Percentiles rank a stretch among this genome's conserved stretches.
Conservation (phyloP, 495 filamentous ascomycete species). For the Penicillium canariense region DNA sequence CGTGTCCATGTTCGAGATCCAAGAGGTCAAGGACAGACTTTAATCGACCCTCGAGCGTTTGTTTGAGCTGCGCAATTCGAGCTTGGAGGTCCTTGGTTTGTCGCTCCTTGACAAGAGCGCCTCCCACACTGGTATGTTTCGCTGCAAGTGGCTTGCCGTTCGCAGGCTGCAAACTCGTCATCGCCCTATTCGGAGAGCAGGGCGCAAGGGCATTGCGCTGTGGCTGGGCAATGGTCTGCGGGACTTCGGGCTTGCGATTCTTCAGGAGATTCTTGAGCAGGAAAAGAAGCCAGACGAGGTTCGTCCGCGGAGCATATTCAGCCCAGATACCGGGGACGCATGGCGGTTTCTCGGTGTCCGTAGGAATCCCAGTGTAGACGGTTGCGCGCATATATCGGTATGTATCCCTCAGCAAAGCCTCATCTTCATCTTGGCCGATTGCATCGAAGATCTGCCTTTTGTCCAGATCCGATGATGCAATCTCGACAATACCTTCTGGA, state of each 20-base stretch:
- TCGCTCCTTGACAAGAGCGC: slow-evolving; percentile 5
- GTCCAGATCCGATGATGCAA: slow-evolving; percentile 47
- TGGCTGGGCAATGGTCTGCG: slow-evolving; percentile 1
- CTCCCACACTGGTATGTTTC: slow-evolving; percentile 1
- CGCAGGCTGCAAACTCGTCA: slow-evolving; percentile 8
- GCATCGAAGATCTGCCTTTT: slow-evolving; percentile 48
- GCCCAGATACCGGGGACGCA: slow-evolving; percentile 44
- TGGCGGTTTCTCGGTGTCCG: slow-evolving; percentile 28
- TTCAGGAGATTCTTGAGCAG: slow-evolving; percentile 47
- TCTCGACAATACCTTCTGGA: slow-evolving; percentile 25
- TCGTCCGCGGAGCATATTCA: slow-evolving; percentile 47
- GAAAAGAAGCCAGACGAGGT: slow-evolving; percentile 52
- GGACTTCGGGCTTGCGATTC: slow-evolving; percentile 31
- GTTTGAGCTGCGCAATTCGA: slow-evolving; percentile 25
- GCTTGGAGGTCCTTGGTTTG: slow-evolving; percentile 14
- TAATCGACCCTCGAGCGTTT: slow-evolving; percentile 35
- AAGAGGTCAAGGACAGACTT: slow-evolving; percentile 34
- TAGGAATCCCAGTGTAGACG: slow-evolving; percentile 37
- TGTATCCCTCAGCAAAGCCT: slow-evolving; percentile 40
- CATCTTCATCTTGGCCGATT: slow-evolving; percentile 43
- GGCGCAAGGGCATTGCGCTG: slow-evolving; percentile 35
- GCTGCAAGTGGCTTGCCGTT: slow-evolving; percentile 14
- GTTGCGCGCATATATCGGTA: slow-evolving; percentile 45
- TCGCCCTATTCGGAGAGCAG: slow-evolving; percentile 35
- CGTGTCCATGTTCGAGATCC: slow-evolving; percentile 39